Base-by-base conservation (phyloP, 2,329 filamentous ascomycete species). In the Clathrospora elynae region DNA sequence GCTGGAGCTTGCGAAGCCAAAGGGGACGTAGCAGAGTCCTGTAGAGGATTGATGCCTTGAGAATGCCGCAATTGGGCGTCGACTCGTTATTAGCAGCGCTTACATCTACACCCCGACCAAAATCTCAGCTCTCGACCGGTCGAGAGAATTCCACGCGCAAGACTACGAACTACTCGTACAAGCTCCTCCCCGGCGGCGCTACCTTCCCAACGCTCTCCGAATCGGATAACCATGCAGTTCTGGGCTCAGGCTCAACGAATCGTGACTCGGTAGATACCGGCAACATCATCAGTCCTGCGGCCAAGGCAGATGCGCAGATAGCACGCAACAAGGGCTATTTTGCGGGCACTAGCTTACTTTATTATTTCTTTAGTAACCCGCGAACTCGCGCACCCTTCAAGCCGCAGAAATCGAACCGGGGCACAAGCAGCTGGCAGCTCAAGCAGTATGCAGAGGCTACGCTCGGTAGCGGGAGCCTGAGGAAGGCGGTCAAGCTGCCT, bases 381-480 rank as follows among this genome's bases (percentile, higher is more conserved):
- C 87, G 90, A 65, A 90, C 88, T 58, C 85, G 88, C 72, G 90
- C 88, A 64, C 88, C 93, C 58, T 97, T 97, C 78, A 90, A 91
- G 67, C 89, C 92, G 24, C 88, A 91, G 64, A 86, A 86, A 51
- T 77, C 85, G 29, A 87, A 86, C 65, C 95, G 93, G 71, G 90
- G 91, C 44, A 95, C 90, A 39, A 88, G 84, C 60, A 95, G 81
- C 71, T 95, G 95, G 77, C 93, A 97, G 74, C 79, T 99, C 59
- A 87, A 93, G 72, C 93, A 99, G 72, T 99, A 97, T 79, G 93
- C 93, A 37, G 95, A 99, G 72, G 93, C 95, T 31, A 99, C 93
- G 8, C 80, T 99, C 24, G 93, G 93, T 23, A 95, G 90, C 59
- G 93, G 93, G 34, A 96, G 91, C 73, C 75, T 99, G 73, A 84